These are phyloP conservation scores for Dimargaris xerosporica DNA, from an alignment of 192 early-diverging fungal species.

Conservation along the genomic window DNA sequence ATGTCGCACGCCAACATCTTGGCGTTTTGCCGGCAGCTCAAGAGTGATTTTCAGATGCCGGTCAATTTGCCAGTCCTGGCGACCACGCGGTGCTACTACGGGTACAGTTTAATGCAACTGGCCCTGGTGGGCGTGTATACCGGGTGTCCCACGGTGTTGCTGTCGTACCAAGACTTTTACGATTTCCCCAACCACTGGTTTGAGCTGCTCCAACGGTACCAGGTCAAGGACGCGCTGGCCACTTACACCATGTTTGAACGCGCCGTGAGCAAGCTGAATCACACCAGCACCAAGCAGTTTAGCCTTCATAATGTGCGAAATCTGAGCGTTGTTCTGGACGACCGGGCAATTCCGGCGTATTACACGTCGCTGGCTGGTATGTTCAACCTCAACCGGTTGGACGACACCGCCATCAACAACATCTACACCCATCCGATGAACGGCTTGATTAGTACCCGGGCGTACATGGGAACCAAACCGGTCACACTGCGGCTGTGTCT, in stretches of 20 bases:
- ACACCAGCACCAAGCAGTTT: constrained; percentile 24
- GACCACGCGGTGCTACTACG: constrained; percentile 29
- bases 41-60: constrained; percentile 33
- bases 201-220: constrained; percentile 51
- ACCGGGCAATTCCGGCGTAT: constrained; percentile 29
- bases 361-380: constrained; percentile 32
- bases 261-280: constrained; percentile 38
- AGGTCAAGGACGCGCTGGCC: constrained; percentile 51
- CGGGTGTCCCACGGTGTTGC: constrained; percentile 43
- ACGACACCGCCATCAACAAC: constrained; percentile 48
- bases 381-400: constrained; percentile 47
- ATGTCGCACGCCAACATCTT: constrained; percentile 24
- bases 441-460: constrained; percentile 63
- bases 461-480: constrained; percentile 60
- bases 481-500: constrained; percentile 47
- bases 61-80: constrained; percentile 23
- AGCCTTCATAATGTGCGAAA: constrained; percentile 38
- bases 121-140: constrained; percentile 31
- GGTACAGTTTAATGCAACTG: constrained; percentile 36
- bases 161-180: constrained; percentile 45
- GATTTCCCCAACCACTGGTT: constrained; percentile 49
- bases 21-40: constrained; percentile 25
- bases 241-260: constrained; percentile 52
- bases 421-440: constrained; percentile 65
- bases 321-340: constrained; percentile 43